phyloP scores from a whole-genome alignment of 176 grass and related monocot species.

The Oryza glaberrima region DNA sequence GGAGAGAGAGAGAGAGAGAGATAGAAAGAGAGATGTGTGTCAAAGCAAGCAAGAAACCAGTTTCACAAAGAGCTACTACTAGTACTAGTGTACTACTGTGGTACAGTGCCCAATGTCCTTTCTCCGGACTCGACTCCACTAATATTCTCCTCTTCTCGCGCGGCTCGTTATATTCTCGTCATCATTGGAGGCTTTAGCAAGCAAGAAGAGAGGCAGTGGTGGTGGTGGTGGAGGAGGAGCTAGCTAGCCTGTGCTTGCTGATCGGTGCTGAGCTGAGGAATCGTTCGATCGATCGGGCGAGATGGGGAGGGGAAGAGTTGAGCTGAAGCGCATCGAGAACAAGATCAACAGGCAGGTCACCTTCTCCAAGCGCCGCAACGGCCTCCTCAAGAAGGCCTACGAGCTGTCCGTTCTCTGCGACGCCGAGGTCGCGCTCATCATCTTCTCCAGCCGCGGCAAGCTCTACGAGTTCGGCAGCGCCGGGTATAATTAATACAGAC shows the following conservation, averaged over 20 bases:
- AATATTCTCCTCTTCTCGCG: conserved; percentile 22
- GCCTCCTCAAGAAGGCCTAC: conserved; percentile 94
- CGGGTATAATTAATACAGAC: conserved; percentile 25
- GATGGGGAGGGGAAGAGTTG: conserved; percentile 89
- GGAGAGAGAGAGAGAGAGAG: conserved; percentile 29
- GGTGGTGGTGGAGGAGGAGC: background rate
- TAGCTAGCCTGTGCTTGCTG: background rate
- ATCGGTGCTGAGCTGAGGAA: background rate
- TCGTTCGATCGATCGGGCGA: background rate
- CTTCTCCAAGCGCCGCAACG: conserved; percentile 94
- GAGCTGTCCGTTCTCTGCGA: conserved; percentile 96
- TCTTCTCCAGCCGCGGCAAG: conserved; percentile 96
- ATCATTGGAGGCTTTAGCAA: conserved; percentile 5
- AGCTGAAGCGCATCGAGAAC: conserved; percentile 99
- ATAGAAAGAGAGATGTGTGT: conserved; percentile 37
- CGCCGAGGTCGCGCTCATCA: conserved; percentile 91
- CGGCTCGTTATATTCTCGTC: conserved; percentile 41
- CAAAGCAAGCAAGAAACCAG: conserved; percentile 51
- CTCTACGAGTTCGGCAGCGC: conserved; percentile 95
- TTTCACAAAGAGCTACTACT: conserved; percentile 22
- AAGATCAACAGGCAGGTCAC: conserved; percentile 96
- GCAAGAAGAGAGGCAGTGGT: background rate
- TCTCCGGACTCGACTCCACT: conserved; percentile 35
- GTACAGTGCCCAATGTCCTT: background rate
- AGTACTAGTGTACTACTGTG: conserved; percentile 32